Conservation (phyloP, 306 rosid genomes). For the Adenanthera pavonina region DNA sequence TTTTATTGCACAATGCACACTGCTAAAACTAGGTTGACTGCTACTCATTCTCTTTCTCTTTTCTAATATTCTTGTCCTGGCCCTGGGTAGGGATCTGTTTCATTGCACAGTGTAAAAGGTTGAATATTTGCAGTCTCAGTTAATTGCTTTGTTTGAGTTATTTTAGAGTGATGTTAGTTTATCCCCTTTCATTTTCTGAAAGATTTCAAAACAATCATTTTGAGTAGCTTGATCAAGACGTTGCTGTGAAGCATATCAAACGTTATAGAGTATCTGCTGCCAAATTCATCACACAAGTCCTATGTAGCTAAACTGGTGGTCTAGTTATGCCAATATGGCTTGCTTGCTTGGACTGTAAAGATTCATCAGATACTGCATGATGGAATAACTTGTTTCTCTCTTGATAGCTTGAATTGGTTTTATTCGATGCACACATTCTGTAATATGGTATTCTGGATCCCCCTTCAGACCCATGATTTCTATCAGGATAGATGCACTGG, state of each 20-base stretch:
- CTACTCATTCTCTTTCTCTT: not conserved
- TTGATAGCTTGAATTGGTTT: conserved; percentile 4
- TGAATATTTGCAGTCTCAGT: not conserved
- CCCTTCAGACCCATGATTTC: not conserved
- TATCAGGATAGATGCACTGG: not conserved
- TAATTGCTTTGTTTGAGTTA: not conserved
- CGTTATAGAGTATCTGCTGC: conserved; percentile 1
- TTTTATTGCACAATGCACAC: not conserved
- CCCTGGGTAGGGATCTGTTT: not conserved
- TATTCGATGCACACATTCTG: not conserved
- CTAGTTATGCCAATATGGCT: not conserved
- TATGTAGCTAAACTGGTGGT: not conserved
- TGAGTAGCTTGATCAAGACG: not conserved
- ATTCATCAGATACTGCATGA: not conserved
- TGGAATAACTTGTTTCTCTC: not conserved
- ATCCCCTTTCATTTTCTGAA: conserved; percentile 16
- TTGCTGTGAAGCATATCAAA: not conserved
- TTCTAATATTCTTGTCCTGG: not conserved
- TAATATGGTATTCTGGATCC: not conserved
- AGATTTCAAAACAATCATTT: not conserved
- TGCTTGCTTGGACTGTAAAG: not conserved
- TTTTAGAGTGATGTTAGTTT: not conserved
- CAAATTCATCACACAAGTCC: not conserved
- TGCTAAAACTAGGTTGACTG: not conserved
- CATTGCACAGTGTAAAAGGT: not conserved